A percentile compares a stretch with the other conserved stretches of the same genome.
Conservation (phyloP, 2,329 filamentous ascomycete species). For the Alternaria novae-zelandiae region DNA sequence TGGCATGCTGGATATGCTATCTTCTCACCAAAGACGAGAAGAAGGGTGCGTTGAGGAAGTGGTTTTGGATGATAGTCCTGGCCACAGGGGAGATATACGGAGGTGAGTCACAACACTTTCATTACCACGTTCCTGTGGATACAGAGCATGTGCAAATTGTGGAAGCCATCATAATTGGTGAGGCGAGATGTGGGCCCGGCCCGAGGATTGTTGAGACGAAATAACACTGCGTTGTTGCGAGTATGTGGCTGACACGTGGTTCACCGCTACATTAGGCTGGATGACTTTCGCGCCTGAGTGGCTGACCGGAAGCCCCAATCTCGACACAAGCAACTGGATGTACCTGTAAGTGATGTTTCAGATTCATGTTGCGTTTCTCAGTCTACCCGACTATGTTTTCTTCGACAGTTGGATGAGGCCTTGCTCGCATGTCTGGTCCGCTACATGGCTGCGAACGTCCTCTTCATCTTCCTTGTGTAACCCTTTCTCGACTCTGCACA, state of each 20-base stretch:
- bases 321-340: conserved; percentile 66
- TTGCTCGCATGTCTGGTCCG: neutral
- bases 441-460: neutral
- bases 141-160: conserved; percentile 9
- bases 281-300: conserved; percentile 73
- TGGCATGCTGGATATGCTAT: conserved; percentile 65
- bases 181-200: conserved; percentile 29
- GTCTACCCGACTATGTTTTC: neutral
- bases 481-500: neutral
- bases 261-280: conserved; percentile 53
- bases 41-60: conserved; percentile 47
- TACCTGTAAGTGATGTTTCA: conserved; percentile 54
- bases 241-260: conserved; percentile 47
- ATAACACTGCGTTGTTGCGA: conserved; percentile 25
- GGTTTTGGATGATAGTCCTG: conserved; percentile 64
- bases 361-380: neutral
- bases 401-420: neutral
- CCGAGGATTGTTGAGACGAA: conserved; percentile 24
- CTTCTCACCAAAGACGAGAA: conserved; percentile 51
- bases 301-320: conserved; percentile 63
- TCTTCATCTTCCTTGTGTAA: neutral
- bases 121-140: conserved; percentile 1
- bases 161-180: conserved; percentile 14
- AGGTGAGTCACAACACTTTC: conserved; percentile 44
- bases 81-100: conserved; percentile 71